These are phyloP conservation scores for Pseudogymnoascus verrucosus DNA, from an alignment of 2,329 filamentous ascomycete genomes.

Conservation along the genomic window DNA sequence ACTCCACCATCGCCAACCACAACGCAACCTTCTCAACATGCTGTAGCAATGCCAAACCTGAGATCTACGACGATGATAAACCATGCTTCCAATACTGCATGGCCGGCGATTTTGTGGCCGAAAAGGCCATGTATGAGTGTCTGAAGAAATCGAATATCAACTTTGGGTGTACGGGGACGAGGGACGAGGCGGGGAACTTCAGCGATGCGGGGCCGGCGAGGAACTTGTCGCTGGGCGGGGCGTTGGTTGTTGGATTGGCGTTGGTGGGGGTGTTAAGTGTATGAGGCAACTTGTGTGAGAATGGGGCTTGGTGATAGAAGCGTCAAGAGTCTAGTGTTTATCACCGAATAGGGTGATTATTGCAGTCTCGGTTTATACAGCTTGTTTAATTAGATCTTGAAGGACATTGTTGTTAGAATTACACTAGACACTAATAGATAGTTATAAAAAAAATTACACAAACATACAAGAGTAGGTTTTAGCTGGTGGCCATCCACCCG, in stretches of 20 bases:
- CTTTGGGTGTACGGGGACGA: background rate
- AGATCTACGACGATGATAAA: background rate
- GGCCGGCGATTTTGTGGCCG: background rate
- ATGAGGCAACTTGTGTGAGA: background rate
- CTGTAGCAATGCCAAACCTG: background rate
- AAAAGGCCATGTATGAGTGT: background rate
- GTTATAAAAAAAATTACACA: no score
- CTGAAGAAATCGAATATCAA: background rate
- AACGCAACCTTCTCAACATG: background rate
- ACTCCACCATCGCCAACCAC: background rate
- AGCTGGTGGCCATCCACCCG: no score
- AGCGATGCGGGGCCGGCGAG: background rate
- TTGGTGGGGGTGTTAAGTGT: background rate
- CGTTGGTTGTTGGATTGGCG: background rate
- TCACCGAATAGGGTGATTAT: no score
- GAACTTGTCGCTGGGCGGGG: background rate
- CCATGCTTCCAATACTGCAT: background rate
- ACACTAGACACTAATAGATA: background rate
- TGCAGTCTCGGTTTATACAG: background rate
- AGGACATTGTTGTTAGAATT: background rate
- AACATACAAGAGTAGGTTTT: no score
- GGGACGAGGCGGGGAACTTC: background rate
- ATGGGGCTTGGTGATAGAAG: background rate
- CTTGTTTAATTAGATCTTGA: background rate
- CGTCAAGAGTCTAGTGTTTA: background rate